These are phyloP conservation scores for Hygrophila difformis DNA, from an alignment of 257 asterid genomes.

Conservation along the genomic window DNA sequence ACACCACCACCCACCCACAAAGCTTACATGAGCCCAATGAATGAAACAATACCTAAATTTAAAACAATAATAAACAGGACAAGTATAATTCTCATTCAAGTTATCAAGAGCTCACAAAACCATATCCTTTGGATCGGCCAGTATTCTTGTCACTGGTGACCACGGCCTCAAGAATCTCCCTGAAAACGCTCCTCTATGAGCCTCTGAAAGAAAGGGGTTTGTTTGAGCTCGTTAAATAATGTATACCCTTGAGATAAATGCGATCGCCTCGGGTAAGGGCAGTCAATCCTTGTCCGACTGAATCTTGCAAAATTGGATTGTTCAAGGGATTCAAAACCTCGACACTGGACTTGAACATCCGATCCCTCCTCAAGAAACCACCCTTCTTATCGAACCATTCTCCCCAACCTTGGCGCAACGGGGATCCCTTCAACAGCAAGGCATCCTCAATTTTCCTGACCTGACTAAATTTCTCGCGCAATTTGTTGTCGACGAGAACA, in stretches of 20 bases:
- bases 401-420: constrained; percentile 95
- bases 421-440: constrained; percentile 74
- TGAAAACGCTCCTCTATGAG: too few species aligned
- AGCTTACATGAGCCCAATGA: constrained; percentile 1
- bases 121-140: constrained; percentile 98
- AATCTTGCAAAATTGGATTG: constrained; percentile 87
- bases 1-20: constrained; percentile 14
- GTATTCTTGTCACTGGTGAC: constrained; percentile 97
- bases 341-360: constrained; percentile 73
- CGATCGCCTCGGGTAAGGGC: constrained; percentile 79
- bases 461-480: constrained; percentile 48
- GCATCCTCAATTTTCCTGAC: constrained; percentile 68
- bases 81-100: constrained; percentile 9
- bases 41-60: not conserved
- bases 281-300: constrained; percentile 70
- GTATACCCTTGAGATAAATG: constrained; percentile 47
- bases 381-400: constrained; percentile 94
- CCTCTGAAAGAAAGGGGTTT: constrained; percentile 56
- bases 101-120: constrained; percentile 69
- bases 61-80: not conserved
- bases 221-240: constrained; percentile 57
- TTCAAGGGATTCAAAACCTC: constrained; percentile 71
- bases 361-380: constrained; percentile 78
- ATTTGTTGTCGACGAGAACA: constrained; percentile 60
- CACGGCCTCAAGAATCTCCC: constrained; percentile 97